phyloP scores from a whole-genome alignment of 83 land plant genomes.

The Diphasiastrum complanatum region DNA sequence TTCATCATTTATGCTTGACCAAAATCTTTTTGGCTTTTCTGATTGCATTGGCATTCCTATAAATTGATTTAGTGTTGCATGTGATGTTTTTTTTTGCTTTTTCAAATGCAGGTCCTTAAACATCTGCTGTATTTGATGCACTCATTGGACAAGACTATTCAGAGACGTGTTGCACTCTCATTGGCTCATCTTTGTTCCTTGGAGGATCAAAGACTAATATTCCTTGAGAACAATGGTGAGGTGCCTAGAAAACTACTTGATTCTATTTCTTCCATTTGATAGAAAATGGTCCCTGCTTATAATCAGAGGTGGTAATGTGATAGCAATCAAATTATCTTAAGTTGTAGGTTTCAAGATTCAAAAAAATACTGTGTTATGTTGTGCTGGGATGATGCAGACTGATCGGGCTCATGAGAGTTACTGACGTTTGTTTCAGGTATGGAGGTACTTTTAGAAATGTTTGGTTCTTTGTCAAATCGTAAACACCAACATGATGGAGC shows the following conservation, averaged over 20 bases:
- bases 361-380: no score
- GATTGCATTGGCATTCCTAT: not conserved
- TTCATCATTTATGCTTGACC: conserved; percentile 11
- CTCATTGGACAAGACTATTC: conserved; percentile 57
- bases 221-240: conserved; percentile 90
- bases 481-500: conserved; percentile 77
- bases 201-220: conserved; percentile 64
- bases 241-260: not conserved
- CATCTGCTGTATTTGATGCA: conserved; percentile 86
- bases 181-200: conserved; percentile 89
- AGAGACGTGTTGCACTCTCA: conserved; percentile 80
- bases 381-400: no score
- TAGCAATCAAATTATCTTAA: no score
- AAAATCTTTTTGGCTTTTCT: no score
- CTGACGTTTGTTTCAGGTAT: conserved; percentile 65
- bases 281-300: no score
- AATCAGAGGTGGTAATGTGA: no score
- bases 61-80: not conserved
- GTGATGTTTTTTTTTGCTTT: not conserved
- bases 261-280: no score
- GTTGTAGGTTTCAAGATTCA: no score
- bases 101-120: conserved; percentile 58
- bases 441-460: conserved; percentile 65
- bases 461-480: conserved; percentile 41
- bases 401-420: no score